These are phyloP conservation scores for Zizania palustris DNA, from an alignment of 202 grass and related monocot species.

Conservation along the genomic window DNA sequence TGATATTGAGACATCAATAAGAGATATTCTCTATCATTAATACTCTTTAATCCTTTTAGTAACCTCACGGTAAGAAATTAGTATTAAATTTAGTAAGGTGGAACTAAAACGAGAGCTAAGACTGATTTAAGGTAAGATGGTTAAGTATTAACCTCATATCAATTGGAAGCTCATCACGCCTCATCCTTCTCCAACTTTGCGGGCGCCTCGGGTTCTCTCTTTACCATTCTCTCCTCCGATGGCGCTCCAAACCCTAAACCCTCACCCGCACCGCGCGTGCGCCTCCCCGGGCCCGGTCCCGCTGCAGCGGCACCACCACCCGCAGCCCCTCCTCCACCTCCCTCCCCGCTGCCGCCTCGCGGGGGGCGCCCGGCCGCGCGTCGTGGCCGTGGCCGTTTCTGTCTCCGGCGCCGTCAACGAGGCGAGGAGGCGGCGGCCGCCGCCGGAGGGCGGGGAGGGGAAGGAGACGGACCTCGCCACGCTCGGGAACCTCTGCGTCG, in stretches of 20 bases:
- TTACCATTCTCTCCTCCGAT: constrained; percentile 16
- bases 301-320: constrained; percentile 7
- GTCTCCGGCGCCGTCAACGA: constrained; percentile 49
- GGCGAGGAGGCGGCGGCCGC: constrained; percentile 36
- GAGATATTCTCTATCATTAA: too few relatives aligned
- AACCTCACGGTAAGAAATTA: too few relatives aligned
- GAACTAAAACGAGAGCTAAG: too few relatives aligned
- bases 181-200: constrained; percentile 13
- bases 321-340: constrained; percentile 38
- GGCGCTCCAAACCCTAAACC: constrained; percentile 70
- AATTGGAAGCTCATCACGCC: neutral
- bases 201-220: neutral
- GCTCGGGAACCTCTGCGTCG: constrained; percentile 89
- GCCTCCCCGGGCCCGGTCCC: constrained; percentile 34
- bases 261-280: constrained; percentile 28
- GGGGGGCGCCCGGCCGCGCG: constrained; percentile 10
- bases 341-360: constrained; percentile 40
- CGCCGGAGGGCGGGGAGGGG: neutral
- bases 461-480: constrained; percentile 79
- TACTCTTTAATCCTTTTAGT: too few relatives aligned
- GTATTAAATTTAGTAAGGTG: too few relatives aligned
- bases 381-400: constrained; percentile 40
- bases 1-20: too few relatives aligned
- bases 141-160: too few relatives aligned
- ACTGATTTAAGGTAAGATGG: too few relatives aligned